These are phyloP conservation scores for Cryphonectria radicalis DNA, from an alignment of 2,329 filamentous ascomycete genomes.

Conservation along the genomic window DNA sequence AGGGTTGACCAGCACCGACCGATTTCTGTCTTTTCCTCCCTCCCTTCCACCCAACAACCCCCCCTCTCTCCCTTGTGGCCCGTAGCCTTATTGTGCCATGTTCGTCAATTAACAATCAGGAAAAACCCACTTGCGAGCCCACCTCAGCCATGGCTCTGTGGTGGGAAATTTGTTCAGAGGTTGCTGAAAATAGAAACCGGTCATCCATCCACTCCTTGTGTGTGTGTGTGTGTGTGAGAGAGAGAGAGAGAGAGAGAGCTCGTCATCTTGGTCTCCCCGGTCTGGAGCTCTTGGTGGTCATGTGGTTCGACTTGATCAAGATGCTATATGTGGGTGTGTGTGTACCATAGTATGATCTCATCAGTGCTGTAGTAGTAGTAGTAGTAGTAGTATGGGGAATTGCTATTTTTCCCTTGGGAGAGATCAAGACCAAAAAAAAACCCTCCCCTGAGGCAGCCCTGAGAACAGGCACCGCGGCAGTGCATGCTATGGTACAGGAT, in stretches of 20 bases:
- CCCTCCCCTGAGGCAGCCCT: background rate
- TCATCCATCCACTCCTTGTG: background rate
- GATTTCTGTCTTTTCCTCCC: background rate
- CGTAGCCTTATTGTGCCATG: slow-evolving; percentile 9
- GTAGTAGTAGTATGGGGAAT: background rate
- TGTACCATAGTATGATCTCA: background rate
- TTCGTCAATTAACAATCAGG: background rate
- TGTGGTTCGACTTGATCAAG: background rate
- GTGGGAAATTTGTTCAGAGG: background rate
- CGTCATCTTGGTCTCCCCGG: background rate
- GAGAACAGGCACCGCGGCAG: background rate
- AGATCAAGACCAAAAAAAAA: too few species aligned
- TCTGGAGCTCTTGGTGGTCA: background rate
- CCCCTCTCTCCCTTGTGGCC: background rate
- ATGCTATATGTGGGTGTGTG: background rate
- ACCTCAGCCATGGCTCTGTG: background rate
- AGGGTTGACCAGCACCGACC: background rate
- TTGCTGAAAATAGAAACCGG: background rate
- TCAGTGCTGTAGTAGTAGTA: background rate
- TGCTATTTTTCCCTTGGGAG: too few species aligned
- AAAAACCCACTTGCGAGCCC: slow-evolving; percentile 1
- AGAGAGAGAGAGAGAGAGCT: background rate
- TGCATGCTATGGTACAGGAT: background rate
- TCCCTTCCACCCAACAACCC: too few species aligned
- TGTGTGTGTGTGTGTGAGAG: too few species aligned